These are phyloP conservation scores for Ceratocystis diversiconidia DNA, from an alignment of 2,329 filamentous ascomycete genomes.

Conservation along the genomic window DNA sequence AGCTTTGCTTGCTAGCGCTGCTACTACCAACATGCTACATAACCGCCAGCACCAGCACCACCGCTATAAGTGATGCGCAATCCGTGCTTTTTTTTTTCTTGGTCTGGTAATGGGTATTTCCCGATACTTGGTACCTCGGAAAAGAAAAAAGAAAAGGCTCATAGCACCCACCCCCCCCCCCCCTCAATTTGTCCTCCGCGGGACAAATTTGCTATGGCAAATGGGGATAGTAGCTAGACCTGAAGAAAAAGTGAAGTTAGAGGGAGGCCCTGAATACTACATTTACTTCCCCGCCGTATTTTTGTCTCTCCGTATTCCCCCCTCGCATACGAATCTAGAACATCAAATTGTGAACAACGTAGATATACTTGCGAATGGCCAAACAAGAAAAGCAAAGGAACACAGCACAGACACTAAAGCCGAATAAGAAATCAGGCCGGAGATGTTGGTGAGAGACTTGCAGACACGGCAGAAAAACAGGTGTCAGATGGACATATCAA, in stretches of 20 bases:
- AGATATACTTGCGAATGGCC: neutral
- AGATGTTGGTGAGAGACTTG: too few relatives aligned
- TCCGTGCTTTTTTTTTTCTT: neutral
- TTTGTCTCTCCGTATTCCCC: neutral
- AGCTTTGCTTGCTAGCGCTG: neutral
- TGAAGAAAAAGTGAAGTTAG: neutral
- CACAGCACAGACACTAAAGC: neutral
- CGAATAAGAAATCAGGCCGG: neutral
- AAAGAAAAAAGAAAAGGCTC: neutral
- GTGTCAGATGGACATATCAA: neutral
- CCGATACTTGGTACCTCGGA: neutral
- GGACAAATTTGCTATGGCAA: too few relatives aligned
- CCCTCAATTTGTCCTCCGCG: neutral
- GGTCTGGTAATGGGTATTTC: neutral
- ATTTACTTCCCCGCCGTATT: neutral
- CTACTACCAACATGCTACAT: constrained; percentile 1
- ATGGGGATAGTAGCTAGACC: too few relatives aligned
- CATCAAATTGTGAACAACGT: too few relatives aligned
- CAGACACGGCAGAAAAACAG: neutral
- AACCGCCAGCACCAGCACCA: neutral
- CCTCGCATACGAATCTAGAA: neutral
- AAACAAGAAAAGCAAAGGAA: neutral
- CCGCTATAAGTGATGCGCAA: neutral
- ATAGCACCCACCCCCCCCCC: neutral
- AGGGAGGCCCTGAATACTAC: neutral